phyloP scores from a whole-genome alignment of 805 yeast genomes.

The Isabelozyma gotoi region DNA sequence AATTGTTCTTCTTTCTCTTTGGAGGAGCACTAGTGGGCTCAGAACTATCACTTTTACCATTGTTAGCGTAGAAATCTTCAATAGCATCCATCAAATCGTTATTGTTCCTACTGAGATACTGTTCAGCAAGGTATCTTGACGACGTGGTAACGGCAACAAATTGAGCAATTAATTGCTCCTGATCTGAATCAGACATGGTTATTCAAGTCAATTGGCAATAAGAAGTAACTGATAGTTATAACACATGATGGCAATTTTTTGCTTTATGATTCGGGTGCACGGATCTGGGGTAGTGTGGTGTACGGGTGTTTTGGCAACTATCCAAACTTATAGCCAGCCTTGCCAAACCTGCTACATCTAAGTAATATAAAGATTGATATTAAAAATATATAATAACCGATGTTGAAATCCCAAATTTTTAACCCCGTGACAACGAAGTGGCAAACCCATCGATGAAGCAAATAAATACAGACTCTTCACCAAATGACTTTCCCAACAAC shows the following conservation, averaged over 20 bases:
- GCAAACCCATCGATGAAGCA: conserved; percentile 2
- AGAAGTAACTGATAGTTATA: too few species aligned
- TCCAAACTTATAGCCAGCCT: not conserved
- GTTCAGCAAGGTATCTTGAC: conserved; percentile 36
- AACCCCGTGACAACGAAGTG: conserved; percentile 25
- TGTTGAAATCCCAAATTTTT: conserved; percentile 49
- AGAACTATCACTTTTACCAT: conserved; percentile 5
- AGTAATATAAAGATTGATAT: conserved; percentile 1
- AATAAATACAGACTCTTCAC: conserved; percentile 1
- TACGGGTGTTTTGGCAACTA: not conserved
- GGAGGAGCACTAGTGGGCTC: not conserved
- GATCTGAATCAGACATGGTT: conserved; percentile 16
- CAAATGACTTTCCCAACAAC: not conserved
- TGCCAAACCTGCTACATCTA: too few species aligned
- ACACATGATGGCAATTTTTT: conserved; percentile 12
- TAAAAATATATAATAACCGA: conserved; percentile 34
- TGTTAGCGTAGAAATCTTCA: conserved; percentile 38
- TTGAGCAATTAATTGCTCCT: conserved; percentile 25
- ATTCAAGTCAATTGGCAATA: too few species aligned
- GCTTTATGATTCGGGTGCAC: not conserved
- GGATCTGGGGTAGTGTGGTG: too few species aligned
- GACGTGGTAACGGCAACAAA: conserved; percentile 37
- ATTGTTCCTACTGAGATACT: conserved; percentile 36
- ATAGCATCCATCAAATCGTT: conserved; percentile 38
- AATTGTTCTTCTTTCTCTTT: conserved; percentile 1